Evolutionary conservation across 1,139 yeast genomes (phyloP).

Genomic region (Scheffersomyces lignicola): DNA sequence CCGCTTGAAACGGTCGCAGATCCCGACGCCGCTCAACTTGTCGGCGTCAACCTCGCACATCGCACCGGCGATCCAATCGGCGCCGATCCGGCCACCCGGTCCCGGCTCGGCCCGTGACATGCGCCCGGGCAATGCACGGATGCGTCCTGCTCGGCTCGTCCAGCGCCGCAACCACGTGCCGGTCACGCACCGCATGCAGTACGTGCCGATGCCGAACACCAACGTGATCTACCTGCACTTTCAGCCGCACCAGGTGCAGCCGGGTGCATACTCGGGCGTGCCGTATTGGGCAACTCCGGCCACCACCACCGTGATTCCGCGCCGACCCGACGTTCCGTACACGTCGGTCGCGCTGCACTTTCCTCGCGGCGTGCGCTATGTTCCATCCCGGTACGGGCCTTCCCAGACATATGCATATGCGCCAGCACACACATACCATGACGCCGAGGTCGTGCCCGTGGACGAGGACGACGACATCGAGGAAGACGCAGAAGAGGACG

Average conservation of each 20-base stretch:
- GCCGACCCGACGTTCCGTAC: conserved; percentile 7
- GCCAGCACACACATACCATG: too few relatives aligned
- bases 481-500: not conserved
- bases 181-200: not conserved
- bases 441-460: too few relatives aligned
- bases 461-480: not conserved
- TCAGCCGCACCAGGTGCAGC: conserved; percentile 6
- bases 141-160: not conserved
- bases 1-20: conserved; percentile 43
- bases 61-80: conserved; percentile 42
- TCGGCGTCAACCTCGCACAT: conserved; percentile 10
- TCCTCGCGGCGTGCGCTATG: conserved; percentile 2
- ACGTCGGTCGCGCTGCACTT: conserved; percentile 10
- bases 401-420: too few relatives aligned
- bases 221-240: not conserved
- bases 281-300: too few relatives aligned
- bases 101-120: conserved; percentile 6
- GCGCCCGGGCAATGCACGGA: conserved; percentile 3
- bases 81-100: conserved; percentile 34
- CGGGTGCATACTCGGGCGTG: conserved; percentile 1
- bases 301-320: not conserved
- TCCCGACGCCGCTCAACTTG: conserved; percentile 44
- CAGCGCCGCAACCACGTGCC: not conserved
- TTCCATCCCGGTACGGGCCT: not conserved
- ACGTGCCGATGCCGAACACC: not conserved